phyloP scores from a whole-genome alignment of 140 eudicot species.

The Bidens hawaiensis region DNA sequence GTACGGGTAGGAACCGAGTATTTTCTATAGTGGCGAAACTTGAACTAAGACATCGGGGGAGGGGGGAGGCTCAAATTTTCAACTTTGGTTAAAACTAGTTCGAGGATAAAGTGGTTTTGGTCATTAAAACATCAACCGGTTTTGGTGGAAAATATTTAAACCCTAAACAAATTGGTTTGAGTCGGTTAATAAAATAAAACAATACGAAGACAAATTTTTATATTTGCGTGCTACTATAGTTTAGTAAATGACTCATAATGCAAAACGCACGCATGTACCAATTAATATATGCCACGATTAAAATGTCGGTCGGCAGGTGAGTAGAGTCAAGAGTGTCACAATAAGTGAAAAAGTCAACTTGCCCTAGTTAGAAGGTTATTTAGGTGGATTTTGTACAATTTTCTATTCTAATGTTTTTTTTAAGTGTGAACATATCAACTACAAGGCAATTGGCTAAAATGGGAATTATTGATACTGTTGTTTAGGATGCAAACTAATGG shows the following conservation, averaged over 20 bases:
- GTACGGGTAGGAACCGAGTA: too few relatives aligned
- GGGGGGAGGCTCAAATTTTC: too few relatives aligned
- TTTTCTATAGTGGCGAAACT: too few relatives aligned
- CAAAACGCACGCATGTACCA: conserved; percentile 6
- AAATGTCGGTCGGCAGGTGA: not conserved
- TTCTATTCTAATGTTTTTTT: not conserved
- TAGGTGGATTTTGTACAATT: not conserved
- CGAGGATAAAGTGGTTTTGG: too few relatives aligned
- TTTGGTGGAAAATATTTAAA: too few relatives aligned
- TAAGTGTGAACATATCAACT: not conserved
- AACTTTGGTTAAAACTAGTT: too few relatives aligned
- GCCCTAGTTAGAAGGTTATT: conserved; percentile 2
- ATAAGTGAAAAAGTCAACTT: not conserved
- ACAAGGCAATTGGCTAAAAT: not conserved
- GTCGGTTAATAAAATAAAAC: too few relatives aligned
- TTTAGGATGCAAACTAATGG: not conserved
- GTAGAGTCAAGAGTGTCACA: not conserved
- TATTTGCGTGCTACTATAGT: not conserved
- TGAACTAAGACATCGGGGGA: too few relatives aligned
- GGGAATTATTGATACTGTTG: not conserved
- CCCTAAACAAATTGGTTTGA: too few relatives aligned
- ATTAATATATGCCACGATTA: not conserved
- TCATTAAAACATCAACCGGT: too few relatives aligned
- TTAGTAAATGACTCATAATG: not conserved
- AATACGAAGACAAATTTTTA: too few relatives aligned